phyloP scores from a whole-genome alignment of 306 rosid species.

The Malus sieversii region DNA sequence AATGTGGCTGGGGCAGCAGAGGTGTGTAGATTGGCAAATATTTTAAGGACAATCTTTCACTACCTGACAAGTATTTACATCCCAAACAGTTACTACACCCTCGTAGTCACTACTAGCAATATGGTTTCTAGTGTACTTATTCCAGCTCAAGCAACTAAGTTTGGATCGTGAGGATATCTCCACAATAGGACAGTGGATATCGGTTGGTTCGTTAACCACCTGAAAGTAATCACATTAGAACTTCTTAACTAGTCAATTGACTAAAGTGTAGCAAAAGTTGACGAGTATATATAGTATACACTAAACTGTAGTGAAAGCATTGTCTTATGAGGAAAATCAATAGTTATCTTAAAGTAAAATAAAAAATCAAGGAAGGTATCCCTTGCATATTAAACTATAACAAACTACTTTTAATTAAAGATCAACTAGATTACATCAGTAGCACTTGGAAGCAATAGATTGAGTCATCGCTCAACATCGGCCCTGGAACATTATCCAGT shows the following conservation, averaged over 20 bases:
- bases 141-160: constrained; percentile 96
- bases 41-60: not conserved
- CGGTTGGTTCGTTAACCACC: constrained; percentile 75
- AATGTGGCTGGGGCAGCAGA: not conserved
- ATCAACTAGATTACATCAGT: not conserved
- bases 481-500: not conserved
- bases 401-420: not conserved
- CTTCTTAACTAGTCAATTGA: not conserved
- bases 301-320: not conserved
- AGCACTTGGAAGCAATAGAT: not conserved
- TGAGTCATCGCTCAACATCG: not conserved
- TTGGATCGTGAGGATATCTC: constrained; percentile 88
- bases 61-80: constrained; percentile 84
- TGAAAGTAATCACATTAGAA: constrained; percentile 20
- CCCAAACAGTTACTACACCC: constrained; percentile 94
- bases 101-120: constrained; percentile 96
- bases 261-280: not conserved
- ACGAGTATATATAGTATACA: not conserved
- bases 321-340: not conserved
- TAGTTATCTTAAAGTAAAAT: not conserved
- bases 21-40: constrained; percentile 1
- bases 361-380: not conserved
- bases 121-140: constrained; percentile 62
- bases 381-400: not conserved
- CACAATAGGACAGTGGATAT: constrained; percentile 73